Evolutionary conservation across 2,329 filamentous ascomycete species (phyloP).

Genomic region (Alternaria metachromatica): DNA sequence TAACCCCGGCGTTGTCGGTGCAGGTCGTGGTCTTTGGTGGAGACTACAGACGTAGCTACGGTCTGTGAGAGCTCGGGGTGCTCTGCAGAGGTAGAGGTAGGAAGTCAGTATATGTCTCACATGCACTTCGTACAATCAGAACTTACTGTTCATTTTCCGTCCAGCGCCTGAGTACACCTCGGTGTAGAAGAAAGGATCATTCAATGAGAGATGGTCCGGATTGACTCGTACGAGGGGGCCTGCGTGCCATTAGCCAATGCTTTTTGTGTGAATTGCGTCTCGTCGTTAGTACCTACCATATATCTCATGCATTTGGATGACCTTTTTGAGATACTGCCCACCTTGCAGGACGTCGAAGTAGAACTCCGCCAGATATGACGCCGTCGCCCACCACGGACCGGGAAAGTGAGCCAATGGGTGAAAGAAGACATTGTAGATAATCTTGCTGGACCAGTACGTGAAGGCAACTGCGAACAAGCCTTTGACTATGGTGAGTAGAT

Average conservation of each 20-base stretch:
- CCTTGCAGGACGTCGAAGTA: slow-evolving; percentile 19
- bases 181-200: slow-evolving; percentile 13
- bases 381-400: slow-evolving; percentile 17
- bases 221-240: slow-evolving; percentile 21
- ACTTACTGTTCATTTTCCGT: background rate
- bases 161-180: background rate
- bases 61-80: background rate
- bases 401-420: slow-evolving; percentile 17
- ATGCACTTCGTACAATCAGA: background rate
- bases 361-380: slow-evolving; percentile 9
- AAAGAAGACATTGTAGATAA: slow-evolving; percentile 15
- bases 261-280: background rate
- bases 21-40: slow-evolving; percentile 23
- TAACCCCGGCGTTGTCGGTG: slow-evolving; percentile 32
- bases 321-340: slow-evolving; percentile 42
- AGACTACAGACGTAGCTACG: background rate
- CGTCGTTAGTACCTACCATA: slow-evolving; percentile 10
- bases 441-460: slow-evolving; percentile 6
- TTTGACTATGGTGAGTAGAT: background rate
- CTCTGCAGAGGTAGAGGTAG: background rate
- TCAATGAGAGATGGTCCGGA: slow-evolving; percentile 14
- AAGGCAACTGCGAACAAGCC: background rate
- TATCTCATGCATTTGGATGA: slow-evolving; percentile 41
- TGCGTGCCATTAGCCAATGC: background rate
- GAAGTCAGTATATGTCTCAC: background rate